Percentiles rank a stretch among this genome's conserved stretches.
Evolutionary conservation across 2,329 filamentous ascomycete genomes (phyloP).

Genomic region (Metarhizium guizhouense): DNA sequence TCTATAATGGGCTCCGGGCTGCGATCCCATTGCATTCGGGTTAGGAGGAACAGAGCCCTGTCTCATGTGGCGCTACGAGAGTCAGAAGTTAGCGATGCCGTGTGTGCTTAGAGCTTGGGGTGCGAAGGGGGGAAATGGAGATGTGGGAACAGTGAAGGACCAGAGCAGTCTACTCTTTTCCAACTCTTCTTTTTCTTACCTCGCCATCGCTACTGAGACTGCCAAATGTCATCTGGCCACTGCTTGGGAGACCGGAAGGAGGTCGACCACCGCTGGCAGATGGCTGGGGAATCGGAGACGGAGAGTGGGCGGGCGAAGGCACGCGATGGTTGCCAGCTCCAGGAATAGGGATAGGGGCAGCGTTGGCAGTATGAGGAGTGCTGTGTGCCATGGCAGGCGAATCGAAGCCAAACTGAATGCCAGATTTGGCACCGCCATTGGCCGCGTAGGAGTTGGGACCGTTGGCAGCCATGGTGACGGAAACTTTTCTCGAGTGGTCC

Average conservation of each 20-base stretch:
- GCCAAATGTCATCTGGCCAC: conserved; percentile 67
- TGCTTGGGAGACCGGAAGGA: conserved; percentile 62
- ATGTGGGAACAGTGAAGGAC: background rate
- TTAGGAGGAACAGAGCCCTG: conserved; percentile 55
- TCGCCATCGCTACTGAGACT: conserved; percentile 73
- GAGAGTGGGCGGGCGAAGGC: conserved; percentile 77
- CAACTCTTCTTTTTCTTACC: conserved; percentile 43
- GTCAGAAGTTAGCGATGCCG: conserved; percentile 8
- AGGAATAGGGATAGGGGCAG: conserved; percentile 55
- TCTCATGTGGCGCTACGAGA: conserved; percentile 56
- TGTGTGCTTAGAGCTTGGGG: background rate
- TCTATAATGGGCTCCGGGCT: conserved; percentile 65
- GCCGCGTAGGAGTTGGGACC: conserved; percentile 65
- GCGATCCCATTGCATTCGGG: conserved; percentile 50
- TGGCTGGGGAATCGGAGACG: conserved; percentile 87
- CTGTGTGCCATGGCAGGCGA: conserved; percentile 60
- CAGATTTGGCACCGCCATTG: conserved; percentile 61
- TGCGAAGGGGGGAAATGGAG: too few relatives aligned
- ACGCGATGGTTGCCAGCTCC: conserved; percentile 54
- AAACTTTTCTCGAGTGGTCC: conserved; percentile 77
- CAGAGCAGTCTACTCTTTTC: background rate
- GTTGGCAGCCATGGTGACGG: conserved; percentile 83
- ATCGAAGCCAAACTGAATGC: conserved; percentile 77
- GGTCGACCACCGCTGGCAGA: conserved; percentile 78
- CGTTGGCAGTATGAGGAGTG: conserved; percentile 48